phyloP scores from a whole-genome alignment of 805 yeast genomes.

The Lipomyces chichibuensis region DNA sequence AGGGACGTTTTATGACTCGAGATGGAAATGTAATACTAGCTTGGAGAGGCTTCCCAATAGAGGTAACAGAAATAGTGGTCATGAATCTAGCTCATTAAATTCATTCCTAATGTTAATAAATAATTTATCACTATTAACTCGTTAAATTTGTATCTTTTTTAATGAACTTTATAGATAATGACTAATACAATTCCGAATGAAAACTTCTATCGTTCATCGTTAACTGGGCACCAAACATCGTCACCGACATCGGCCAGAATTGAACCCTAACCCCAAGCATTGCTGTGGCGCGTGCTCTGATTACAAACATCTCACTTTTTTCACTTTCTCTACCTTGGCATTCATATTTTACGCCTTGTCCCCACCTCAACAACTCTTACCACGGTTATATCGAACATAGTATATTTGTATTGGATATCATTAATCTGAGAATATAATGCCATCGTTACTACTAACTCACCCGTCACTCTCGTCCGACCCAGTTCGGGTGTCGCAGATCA shows the following conservation, averaged over 20 bases:
- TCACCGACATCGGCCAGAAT: no score
- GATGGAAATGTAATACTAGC: background rate
- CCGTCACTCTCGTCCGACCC: constrained; percentile 36
- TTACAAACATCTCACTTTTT: background rate
- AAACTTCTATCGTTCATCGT: no score
- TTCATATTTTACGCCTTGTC: background rate
- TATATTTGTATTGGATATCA: constrained; percentile 16
- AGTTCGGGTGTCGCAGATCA: constrained; percentile 18
- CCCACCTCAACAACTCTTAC: background rate
- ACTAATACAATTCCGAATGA: no score
- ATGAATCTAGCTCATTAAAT: background rate
- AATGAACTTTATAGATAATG: no score
- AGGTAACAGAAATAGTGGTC: background rate
- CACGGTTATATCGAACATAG: constrained; percentile 13
- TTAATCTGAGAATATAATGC: constrained; percentile 9
- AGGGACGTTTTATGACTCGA: background rate
- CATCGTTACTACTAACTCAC: constrained; percentile 32
- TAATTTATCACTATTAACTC: no score
- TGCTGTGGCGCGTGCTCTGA: background rate
- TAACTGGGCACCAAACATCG: no score
- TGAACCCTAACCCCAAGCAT: background rate
- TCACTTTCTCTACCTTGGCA: background rate
- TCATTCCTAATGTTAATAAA: background rate
- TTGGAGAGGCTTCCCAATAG: background rate
- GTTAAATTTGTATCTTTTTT: no score